These are phyloP conservation scores for Phytophthora tubulina DNA, from an alignment of 352 stramenopile species.

Conservation along the genomic window DNA sequence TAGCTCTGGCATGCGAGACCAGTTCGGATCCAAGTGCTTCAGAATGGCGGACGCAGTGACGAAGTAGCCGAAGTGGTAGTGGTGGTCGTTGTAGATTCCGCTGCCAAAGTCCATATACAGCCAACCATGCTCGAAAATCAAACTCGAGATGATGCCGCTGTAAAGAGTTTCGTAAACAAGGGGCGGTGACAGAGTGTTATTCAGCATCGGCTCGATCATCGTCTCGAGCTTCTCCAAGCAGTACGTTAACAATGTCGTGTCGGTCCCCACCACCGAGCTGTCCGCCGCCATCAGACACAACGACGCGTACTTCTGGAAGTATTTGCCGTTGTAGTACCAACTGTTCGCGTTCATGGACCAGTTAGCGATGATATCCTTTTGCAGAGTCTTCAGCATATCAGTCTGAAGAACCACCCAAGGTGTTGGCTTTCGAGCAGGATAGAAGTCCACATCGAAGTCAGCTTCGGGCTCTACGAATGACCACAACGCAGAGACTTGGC, in stretches of 20 bases:
- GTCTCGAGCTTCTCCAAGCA: constrained; percentile 70
- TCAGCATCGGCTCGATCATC: constrained; percentile 65
- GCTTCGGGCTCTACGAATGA: constrained; percentile 57
- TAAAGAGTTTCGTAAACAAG: constrained; percentile 79
- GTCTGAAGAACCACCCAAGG: constrained; percentile 44
- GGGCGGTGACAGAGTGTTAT: constrained; percentile 55
- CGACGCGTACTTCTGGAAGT: constrained; percentile 83
- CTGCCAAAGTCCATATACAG: constrained; percentile 77
- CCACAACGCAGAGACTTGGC: constrained; percentile 55
- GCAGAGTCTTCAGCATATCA: constrained; percentile 50
- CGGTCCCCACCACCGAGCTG: constrained; percentile 48
- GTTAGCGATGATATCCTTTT: constrained; percentile 61
- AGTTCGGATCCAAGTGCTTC: constrained; percentile 67
- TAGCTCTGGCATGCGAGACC: constrained; percentile 58
- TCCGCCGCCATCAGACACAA: constrained; percentile 76
- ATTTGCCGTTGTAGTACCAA: constrained; percentile 85
- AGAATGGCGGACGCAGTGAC: constrained; percentile 71
- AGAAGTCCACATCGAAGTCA: constrained; percentile 65
- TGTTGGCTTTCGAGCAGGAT: constrained; percentile 47
- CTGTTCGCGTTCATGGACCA: constrained; percentile 62
- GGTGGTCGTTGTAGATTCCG: constrained; percentile 86
- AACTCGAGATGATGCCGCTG: constrained; percentile 58
- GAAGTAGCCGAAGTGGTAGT: constrained; percentile 87
- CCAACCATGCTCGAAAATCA: constrained; percentile 55
- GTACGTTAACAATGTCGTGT: constrained; percentile 56